phyloP scores from a whole-genome alignment of 768 basidiomycete genomes.

The Lepiota subincarnata region DNA sequence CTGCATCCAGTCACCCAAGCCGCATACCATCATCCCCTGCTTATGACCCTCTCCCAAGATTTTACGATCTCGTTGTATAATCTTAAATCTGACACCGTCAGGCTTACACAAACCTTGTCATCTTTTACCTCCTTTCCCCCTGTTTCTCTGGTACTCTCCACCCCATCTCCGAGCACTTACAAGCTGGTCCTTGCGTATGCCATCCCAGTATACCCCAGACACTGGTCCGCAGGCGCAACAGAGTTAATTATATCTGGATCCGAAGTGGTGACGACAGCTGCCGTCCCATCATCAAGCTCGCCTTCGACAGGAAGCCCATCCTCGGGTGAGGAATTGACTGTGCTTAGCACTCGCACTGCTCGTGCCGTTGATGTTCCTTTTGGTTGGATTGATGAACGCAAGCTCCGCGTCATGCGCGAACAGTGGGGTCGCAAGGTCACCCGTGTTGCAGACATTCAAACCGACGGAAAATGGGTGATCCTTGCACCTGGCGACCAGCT shows the following conservation, averaged over 20 bases:
- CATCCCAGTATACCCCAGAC: slow-evolving; percentile 72
- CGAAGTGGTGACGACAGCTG: slow-evolving; percentile 6
- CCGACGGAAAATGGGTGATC: slow-evolving; percentile 84
- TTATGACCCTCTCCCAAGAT: slow-evolving; percentile 62
- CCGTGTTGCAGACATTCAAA: slow-evolving; percentile 68
- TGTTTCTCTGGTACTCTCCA: slow-evolving; percentile 73
- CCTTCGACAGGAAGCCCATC: slow-evolving; percentile 21
- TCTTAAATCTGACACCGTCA: slow-evolving; percentile 46
- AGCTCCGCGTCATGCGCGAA: slow-evolving; percentile 59
- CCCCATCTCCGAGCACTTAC: slow-evolving; percentile 53
- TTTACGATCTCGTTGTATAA: slow-evolving; percentile 76
- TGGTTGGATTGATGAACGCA: slow-evolving; percentile 67
- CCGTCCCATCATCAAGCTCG: slow-evolving; percentile 18
- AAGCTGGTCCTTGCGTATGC: slow-evolving; percentile 75
- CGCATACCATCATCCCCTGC: slow-evolving; percentile 74
- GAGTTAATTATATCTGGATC: slow-evolving; percentile 62
- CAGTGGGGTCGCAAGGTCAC: slow-evolving; percentile 77
- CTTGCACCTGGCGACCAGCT: slow-evolving; percentile 56
- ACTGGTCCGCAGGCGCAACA: slow-evolving; percentile 76
- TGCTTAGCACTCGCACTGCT: slow-evolving; percentile 56
- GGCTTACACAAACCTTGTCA: slow-evolving; percentile 61
- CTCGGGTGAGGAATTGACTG: slow-evolving; percentile 29
- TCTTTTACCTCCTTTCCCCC: slow-evolving; percentile 81
- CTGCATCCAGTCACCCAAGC: slow-evolving; percentile 52
- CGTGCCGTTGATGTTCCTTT: slow-evolving; percentile 68